Base-by-base conservation (phyloP, 2,329 filamentous ascomycete genomes). In the Phaeosphaeria sp. region DNA sequence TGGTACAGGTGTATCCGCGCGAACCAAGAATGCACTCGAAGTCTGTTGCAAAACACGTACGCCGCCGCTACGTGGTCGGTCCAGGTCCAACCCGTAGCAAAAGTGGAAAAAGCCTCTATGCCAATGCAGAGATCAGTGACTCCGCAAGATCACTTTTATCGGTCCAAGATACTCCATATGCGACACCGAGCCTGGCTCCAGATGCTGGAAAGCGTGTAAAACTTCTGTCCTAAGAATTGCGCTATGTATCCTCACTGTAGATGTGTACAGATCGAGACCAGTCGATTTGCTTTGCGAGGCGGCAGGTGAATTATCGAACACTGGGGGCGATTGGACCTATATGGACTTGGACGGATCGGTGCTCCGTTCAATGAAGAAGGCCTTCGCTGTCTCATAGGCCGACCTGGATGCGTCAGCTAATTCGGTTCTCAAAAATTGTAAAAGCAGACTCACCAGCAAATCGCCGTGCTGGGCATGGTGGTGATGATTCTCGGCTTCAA, bases 381-480 rank as follows among this genome's bases (percentile, higher is more conserved):
- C 86, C 77, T 89, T 89, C 43, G 87, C 87, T 81, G 89, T 87
- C 74, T 89, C 87, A 67, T 89, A 89, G 46, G 86, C 87, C 48
- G 84, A 85, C 85, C 84, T 86, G n/a, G n/a, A n/a, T n/a, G 59
- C 9, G 27, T 21, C 3, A 7, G 47, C 72, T 54, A 70, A 48
- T 18, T 6, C n/a, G n/a, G n/a, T n/a, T n/a, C n/a, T n/a, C n/a
- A n/a, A n/a, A n/a, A n/a, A n/a, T n/a, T n/a, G n/a, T n/a, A n/a
- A n/a, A n/a, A n/a, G n/a, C n/a, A 11, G 17, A 78, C 84, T 72
- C 76, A 95, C 95, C 95, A 99, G 84, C 95, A 99, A 73, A 99
- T 99, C n/a, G 95, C 95, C 33, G 95, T 99, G 80, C 93, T 97
- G 20, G 95, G 95, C 90, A 98, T 98, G 1, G 95, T 97, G 11